These are phyloP conservation scores for Lupinus albus DNA, from an alignment of 306 rosid species.

Conservation along the genomic window DNA sequence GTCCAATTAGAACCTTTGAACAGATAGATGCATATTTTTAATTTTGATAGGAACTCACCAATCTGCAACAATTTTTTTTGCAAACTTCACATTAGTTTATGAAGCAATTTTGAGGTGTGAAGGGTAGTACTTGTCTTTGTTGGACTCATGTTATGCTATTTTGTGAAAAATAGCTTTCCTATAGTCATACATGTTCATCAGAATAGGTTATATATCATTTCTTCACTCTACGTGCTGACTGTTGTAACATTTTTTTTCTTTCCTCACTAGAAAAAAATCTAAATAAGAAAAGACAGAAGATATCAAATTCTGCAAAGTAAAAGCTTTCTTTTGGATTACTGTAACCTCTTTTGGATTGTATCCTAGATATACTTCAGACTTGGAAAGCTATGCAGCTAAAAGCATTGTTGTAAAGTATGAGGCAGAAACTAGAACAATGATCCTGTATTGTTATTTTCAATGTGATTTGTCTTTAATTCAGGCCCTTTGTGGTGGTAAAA, in stretches of 20 bases:
- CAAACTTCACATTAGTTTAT: constrained; percentile 33
- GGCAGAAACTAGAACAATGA: constrained; percentile 30
- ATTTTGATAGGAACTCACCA: constrained; percentile 32
- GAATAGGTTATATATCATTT: constrained; percentile 41
- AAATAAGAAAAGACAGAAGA: neutral
- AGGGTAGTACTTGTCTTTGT: constrained; percentile 42
- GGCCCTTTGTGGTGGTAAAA: neutral
- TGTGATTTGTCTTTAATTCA: constrained; percentile 1
- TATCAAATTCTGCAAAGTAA: constrained; percentile 18
- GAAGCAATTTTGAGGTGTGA: constrained; percentile 42
- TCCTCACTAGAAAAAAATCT: neutral
- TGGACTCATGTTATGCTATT: constrained; percentile 39
- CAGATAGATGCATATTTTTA: constrained; percentile 52
- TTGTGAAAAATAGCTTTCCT: constrained; percentile 41
- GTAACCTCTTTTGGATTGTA: constrained; percentile 36
- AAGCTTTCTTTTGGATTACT: constrained; percentile 31
- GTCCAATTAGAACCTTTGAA: constrained; percentile 85
- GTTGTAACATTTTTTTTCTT: neutral
- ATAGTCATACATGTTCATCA: constrained; percentile 35
- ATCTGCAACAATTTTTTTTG: constrained; percentile 39
- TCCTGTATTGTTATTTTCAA: constrained; percentile 18
- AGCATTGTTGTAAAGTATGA: constrained; percentile 43
- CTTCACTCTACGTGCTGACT: constrained; percentile 31
- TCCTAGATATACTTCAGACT: constrained; percentile 21
- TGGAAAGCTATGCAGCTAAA: constrained; percentile 34